Conservation (phyloP, 441 rosid species). For the Populus tomentosa region DNA sequence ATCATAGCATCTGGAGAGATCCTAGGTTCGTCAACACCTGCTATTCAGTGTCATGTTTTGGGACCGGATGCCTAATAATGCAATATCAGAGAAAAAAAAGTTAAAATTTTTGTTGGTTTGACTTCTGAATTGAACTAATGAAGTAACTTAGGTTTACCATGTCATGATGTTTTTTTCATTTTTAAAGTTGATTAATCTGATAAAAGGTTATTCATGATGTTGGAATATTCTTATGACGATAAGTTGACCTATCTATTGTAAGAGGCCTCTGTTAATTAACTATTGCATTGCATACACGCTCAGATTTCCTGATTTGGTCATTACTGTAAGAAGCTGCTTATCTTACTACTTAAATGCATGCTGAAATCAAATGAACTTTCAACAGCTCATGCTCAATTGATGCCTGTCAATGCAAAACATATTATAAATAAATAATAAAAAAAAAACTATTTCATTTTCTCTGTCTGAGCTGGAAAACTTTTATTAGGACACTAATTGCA, state of each 20-base stretch:
- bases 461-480: background rate
- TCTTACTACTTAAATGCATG: background rate
- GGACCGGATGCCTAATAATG: background rate
- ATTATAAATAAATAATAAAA: background rate
- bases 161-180: background rate
- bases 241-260: background rate
- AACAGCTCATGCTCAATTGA: too few species aligned
- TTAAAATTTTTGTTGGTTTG: background rate
- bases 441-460: background rate
- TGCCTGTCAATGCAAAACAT: background rate
- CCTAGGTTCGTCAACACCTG: conserved; percentile 59
- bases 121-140: background rate
- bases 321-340: background rate
- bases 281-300: background rate
- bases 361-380: background rate
- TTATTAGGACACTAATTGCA: background rate
- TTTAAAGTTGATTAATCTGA: background rate
- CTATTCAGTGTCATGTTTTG: conserved; percentile 9
- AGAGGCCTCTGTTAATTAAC: background rate
- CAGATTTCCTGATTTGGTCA: background rate
- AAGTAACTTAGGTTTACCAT: background rate
- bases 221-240: background rate
- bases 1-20: conserved; percentile 97
- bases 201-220: background rate
- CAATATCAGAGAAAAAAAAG: background rate